Base-by-base conservation (phyloP, 768 basidiomycete genomes). In the Hericium erinaceus region DNA sequence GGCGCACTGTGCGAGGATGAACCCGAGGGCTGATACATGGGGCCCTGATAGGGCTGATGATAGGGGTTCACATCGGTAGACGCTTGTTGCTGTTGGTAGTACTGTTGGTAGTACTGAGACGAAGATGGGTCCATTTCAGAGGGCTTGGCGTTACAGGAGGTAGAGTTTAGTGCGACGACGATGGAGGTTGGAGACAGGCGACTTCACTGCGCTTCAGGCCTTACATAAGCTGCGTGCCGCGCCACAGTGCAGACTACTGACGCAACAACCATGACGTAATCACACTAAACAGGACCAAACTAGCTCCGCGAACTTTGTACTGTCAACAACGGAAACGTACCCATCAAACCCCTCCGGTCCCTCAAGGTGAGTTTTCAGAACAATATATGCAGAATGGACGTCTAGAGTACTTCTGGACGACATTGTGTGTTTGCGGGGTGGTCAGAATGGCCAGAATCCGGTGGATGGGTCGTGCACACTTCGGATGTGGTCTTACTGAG, bases 21-120 rank as follows among this genome's bases (percentile, higher is more conserved):
- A 2, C 85, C 82, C 16, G 80, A 73, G 16, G 82, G 77, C 48
- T 83, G 72, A 68, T 79, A 89, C 61, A 84, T 82, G 22, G 89
- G 85, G 13, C 86, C 87, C 67, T 77, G 81, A 71, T 91, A 90
- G 44, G 85, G 83, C 67, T 87, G 88, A 65, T 88, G 85, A 69
- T 92, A 91, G 40, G 87, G 86, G 68, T 91, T 91, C 50, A 83
- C 79, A 69, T 89, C 88, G 54, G 66, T 60, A n/a, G 62, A 58
- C 20, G 62, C 56, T 12, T 55, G 52, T 16, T 49, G 39, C 33
- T 57, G 51, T 39, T 65, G 59, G 33, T 64, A 58, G n/a, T 64
- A 59, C 59, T 82, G 78, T 62, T 82, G 80, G 63, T 73, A 71
- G 56, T 80, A 75, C 62, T 76, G 75, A 26, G 15, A 22, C 15